Conservation (phyloP, 2,329 filamentous ascomycete genomes). For the Aspergillus udagawae region DNA sequence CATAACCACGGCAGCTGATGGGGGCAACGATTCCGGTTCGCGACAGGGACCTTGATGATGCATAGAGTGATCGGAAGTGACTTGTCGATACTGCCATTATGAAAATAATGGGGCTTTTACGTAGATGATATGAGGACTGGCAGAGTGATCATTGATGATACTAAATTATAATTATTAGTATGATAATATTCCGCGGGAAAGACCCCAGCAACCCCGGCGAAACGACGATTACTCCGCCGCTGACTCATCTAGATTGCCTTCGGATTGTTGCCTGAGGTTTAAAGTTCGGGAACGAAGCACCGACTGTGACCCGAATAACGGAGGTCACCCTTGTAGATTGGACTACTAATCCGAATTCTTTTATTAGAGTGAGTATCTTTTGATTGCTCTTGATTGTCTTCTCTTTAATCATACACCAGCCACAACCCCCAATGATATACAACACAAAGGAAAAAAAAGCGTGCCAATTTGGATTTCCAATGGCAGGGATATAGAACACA, state of each 20-base stretch:
- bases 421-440: neutral
- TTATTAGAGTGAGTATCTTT: neutral
- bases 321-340: neutral
- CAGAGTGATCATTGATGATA: slow-evolving; percentile 17
- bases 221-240: neutral
- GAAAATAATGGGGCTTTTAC: slow-evolving; percentile 9
- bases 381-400: neutral
- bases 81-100: slow-evolving; percentile 33
- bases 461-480: neutral
- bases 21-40: slow-evolving; percentile 14
- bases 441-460: neutral
- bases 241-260: neutral
- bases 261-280: neutral
- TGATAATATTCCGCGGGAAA: neutral
- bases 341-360: neutral
- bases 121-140: slow-evolving; percentile 10
- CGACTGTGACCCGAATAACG: neutral
- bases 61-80: slow-evolving; percentile 29
- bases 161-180: neutral
- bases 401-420: neutral
- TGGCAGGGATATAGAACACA: neutral
- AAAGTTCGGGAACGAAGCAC: too few relatives aligned
- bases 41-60: slow-evolving; percentile 20
- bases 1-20: slow-evolving; percentile 30
- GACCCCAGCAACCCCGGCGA: neutral